Percentiles rank a stretch among this genome's conserved stretches.
Evolutionary conservation across 805 yeast species (phyloP).

Genomic region (Ogataea haglerorum): DNA sequence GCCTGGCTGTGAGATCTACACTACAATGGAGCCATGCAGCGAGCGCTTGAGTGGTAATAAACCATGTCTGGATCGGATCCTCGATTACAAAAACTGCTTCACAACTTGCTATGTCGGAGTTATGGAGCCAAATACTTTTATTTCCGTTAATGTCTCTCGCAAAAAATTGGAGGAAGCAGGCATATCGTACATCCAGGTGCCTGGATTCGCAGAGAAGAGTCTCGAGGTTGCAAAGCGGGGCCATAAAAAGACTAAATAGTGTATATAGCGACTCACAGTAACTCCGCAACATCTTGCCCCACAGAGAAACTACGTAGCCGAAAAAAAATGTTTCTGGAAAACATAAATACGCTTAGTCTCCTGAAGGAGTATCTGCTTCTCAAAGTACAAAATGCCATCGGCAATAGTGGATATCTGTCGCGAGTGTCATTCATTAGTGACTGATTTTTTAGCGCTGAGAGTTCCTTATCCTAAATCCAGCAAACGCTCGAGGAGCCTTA

Average conservation of each 20-base stretch:
- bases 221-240: constrained; percentile 71
- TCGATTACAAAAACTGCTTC: constrained; percentile 47
- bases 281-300: constrained; percentile 9
- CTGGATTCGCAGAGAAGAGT: constrained; percentile 76
- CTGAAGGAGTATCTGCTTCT: neutral
- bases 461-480: constrained; percentile 8
- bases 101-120: constrained; percentile 87
- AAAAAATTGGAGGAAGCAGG: constrained; percentile 51
- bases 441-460: constrained; percentile 13
- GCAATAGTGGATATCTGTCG: constrained; percentile 23
- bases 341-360: constrained; percentile 1
- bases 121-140: constrained; percentile 84
- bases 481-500: no score
- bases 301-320: constrained; percentile 5
- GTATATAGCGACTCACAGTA: neutral
- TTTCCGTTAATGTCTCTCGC: constrained; percentile 68
- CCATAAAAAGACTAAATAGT: constrained; percentile 38
- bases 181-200: constrained; percentile 71
- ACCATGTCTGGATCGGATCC: constrained; percentile 82
- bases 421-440: constrained; percentile 19
- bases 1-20: constrained; percentile 74
- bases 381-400: constrained; percentile 6
- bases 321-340: constrained; percentile 8
- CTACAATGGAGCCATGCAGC: constrained; percentile 98
- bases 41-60: constrained; percentile 81